A percentile compares a stretch with the other conserved stretches of the same genome.
Evolutionary conservation across 1,139 yeast genomes (phyloP).

Genomic region (Candida sp.): DNA sequence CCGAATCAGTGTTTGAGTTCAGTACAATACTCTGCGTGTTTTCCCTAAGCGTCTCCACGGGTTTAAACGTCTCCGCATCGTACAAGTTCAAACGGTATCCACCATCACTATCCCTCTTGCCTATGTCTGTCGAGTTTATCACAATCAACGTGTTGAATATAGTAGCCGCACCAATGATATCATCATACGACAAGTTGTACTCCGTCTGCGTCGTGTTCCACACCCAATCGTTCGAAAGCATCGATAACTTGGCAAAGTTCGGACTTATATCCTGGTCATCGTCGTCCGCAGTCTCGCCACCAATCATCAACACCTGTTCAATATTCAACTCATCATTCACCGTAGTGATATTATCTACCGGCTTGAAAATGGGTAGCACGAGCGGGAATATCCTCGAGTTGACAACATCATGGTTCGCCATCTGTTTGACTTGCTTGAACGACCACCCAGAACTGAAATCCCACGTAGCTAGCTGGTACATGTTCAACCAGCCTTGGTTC

Average conservation of each 20-base stretch:
- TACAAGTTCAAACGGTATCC: conserved; percentile 29
- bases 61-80: conserved; percentile 25
- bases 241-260: conserved; percentile 25
- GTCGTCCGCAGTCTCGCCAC: conserved; percentile 30
- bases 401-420: conserved; percentile 16
- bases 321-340: conserved; percentile 26
- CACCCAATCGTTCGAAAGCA: conserved; percentile 34
- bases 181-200: conserved; percentile 17
- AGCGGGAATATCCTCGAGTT: conserved; percentile 34
- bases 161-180: conserved; percentile 46
- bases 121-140: conserved; percentile 23
- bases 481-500: conserved; percentile 44
- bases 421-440: conserved; percentile 25
- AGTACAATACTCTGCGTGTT: conserved; percentile 6
- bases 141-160: conserved; percentile 46
- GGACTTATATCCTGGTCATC: conserved; percentile 21
- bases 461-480: conserved; percentile 54
- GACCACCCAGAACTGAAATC: conserved; percentile 50
- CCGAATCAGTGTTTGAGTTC: neutral
- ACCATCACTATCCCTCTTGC: conserved; percentile 14
- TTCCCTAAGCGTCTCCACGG: conserved; percentile 22
- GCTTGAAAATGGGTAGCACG: conserved; percentile 39
- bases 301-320: conserved; percentile 35
- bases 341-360: conserved; percentile 20
- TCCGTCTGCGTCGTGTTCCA: conserved; percentile 26